These are phyloP conservation scores for Stachybotrys elegans DNA, from an alignment of 2,329 filamentous ascomycete genomes.

Conservation along the genomic window DNA sequence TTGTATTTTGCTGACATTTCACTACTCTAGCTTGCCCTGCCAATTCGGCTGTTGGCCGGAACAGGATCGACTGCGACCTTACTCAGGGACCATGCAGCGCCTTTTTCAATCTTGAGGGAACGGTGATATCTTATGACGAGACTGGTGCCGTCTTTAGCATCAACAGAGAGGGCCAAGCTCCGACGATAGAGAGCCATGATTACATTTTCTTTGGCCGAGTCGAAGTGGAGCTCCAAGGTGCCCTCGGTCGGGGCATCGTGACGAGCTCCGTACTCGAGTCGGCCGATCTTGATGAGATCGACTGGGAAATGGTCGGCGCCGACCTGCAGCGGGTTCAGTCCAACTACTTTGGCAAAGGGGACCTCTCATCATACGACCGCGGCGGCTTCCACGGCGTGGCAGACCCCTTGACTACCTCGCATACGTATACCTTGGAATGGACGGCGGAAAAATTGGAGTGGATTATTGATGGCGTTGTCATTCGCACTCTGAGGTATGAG, in stretches of 20 bases:
- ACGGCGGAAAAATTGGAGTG: constrained; percentile 57
- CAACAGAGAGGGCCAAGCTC: constrained; percentile 46
- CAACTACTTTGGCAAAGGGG: constrained; percentile 76
- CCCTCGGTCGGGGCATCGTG: constrained; percentile 69
- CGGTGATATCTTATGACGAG: constrained; percentile 17
- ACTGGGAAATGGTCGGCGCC: constrained; percentile 78
- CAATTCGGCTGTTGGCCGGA: constrained; percentile 61
- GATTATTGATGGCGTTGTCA: constrained; percentile 54
- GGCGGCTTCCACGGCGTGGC: constrained; percentile 51
- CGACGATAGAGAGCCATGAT: constrained; percentile 64
- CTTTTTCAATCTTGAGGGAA: constrained; percentile 18
- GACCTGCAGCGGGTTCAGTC: constrained; percentile 65
- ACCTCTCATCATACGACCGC: constrained; percentile 61
- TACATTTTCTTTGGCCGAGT: constrained; percentile 84
- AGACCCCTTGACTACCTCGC: constrained; percentile 42
- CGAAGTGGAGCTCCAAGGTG: constrained; percentile 64
- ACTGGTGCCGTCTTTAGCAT: constrained; percentile 46
- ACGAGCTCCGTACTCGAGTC: constrained; percentile 73
- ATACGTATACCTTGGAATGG: constrained; percentile 68
- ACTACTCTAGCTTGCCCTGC: constrained; percentile 57
- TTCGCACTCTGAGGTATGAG: constrained; percentile 56
- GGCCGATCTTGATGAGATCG: constrained; percentile 74
- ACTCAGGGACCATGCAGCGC: constrained; percentile 51
- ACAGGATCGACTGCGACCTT: constrained; percentile 57
- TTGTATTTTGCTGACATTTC: constrained; percentile 3